phyloP scores from a whole-genome alignment of 768 basidiomycete genomes.

The Antrodiella citrinella region DNA sequence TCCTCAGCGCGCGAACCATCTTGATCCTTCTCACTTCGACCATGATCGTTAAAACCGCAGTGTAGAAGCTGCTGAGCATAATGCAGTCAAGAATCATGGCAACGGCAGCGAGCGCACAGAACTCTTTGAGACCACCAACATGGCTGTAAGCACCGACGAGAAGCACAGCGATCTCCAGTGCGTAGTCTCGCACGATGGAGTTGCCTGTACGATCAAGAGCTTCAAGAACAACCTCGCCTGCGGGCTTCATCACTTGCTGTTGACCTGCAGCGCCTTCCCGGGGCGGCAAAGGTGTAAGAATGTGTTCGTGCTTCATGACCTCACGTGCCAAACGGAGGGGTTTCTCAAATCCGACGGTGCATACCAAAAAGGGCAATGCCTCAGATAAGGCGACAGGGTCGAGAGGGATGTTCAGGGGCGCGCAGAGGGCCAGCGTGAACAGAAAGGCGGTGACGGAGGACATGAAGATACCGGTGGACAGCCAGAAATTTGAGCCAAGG shows the following conservation, averaged over 20 bases:
- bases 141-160: slow-evolving; percentile 79
- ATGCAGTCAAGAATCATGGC: slow-evolving; percentile 81
- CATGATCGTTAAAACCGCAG: slow-evolving; percentile 88
- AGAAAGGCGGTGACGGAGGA: slow-evolving; percentile 81
- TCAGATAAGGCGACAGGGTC: slow-evolving; percentile 92
- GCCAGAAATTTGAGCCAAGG: slow-evolving; percentile 71
- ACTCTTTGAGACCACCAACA: slow-evolving; percentile 86
- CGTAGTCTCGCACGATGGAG: slow-evolving; percentile 86
- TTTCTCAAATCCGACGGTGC: slow-evolving; percentile 97
- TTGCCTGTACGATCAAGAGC: slow-evolving; percentile 74
- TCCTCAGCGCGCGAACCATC: slow-evolving; percentile 41
- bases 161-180: slow-evolving; percentile 85
- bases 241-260: slow-evolving; percentile 51
- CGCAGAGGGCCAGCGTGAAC: slow-evolving; percentile 67
- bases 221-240: slow-evolving; percentile 78
- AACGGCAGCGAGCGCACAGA: slow-evolving; percentile 91
- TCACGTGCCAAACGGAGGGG: slow-evolving; percentile 86
- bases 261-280: slow-evolving; percentile 8
- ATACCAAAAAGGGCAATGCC: slow-evolving; percentile 94
- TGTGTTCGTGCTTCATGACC: slow-evolving; percentile 77
- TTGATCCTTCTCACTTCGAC: slow-evolving; percentile 80
- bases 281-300: slow-evolving; percentile 11
- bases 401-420: slow-evolving; percentile 76
- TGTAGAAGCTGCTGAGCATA: slow-evolving; percentile 83
- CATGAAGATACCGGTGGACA: slow-evolving; percentile 68